phyloP scores from a whole-genome alignment of 352 stramenopile species.

The Phytopythium vexans region DNA sequence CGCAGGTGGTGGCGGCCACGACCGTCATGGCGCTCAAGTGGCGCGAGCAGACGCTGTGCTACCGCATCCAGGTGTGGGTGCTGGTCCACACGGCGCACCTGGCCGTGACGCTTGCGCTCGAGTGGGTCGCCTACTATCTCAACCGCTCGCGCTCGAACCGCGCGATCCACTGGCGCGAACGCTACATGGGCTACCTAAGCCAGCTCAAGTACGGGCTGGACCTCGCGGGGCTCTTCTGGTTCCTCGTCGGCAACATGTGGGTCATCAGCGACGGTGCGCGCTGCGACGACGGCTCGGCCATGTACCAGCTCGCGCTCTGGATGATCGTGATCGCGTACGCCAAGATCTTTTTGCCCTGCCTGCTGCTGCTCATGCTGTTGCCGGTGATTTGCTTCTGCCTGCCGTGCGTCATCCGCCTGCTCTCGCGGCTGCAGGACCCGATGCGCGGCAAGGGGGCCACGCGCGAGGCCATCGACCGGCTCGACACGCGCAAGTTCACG shows the following conservation, averaged over 20 bases:
- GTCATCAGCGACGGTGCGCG: conserved; percentile 81
- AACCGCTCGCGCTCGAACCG: conserved; percentile 52
- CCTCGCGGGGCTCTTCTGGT: conserved; percentile 79
- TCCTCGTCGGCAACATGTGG: conserved; percentile 88
- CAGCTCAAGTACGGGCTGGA: conserved; percentile 83
- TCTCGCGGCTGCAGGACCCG: conserved; percentile 88
- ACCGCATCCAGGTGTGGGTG: conserved; percentile 83
- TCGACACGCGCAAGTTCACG: conserved; percentile 58
- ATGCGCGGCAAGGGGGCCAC: conserved; percentile 85
- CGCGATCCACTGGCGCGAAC: conserved; percentile 55
- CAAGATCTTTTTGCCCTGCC: conserved; percentile 92
- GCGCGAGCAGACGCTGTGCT: conserved; percentile 67
- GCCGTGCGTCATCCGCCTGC: conserved; percentile 89
- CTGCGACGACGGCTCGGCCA: conserved; percentile 69
- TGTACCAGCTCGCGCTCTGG: conserved; percentile 85
- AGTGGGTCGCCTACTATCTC: conserved; percentile 79
- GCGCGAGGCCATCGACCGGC: conserved; percentile 69
- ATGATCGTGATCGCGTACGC: conserved; percentile 93
- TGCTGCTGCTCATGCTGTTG: conserved; percentile 86
- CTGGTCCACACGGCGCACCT: conserved; percentile 74
- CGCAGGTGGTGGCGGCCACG: conserved; percentile 58
- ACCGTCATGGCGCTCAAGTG: conserved; percentile 69
- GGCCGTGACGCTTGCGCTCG: conserved; percentile 58
- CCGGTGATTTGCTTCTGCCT: conserved; percentile 94
- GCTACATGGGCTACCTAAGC: conserved; percentile 65